Percentiles rank a stretch among this genome's conserved stretches.
These are phyloP conservation scores for Alternaria triticimaculans DNA, from an alignment of 2,329 filamentous ascomycete genomes.

Conservation along the genomic window DNA sequence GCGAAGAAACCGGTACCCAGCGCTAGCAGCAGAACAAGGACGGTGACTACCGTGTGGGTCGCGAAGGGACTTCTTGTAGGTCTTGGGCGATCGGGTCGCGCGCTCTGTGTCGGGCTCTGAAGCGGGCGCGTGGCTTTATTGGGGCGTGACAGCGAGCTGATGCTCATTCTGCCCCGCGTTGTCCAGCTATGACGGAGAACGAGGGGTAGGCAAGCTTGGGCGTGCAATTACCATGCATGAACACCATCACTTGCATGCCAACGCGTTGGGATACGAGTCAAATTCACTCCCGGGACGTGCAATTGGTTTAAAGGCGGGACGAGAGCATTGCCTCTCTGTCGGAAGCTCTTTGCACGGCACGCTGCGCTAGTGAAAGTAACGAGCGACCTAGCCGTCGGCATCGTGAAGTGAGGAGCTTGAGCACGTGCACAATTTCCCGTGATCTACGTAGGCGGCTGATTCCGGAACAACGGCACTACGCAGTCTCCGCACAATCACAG, in stretches of 20 bases:
- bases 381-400: slow-evolving; percentile 1
- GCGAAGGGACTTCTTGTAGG: slow-evolving; percentile 11
- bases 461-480: not conserved
- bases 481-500: not conserved
- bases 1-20: slow-evolving; percentile 45
- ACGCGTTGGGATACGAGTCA: slow-evolving; percentile 3
- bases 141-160: slow-evolving; percentile 13
- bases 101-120: slow-evolving; percentile 3
- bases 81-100: slow-evolving; percentile 1
- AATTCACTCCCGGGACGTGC: not conserved
- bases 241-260: slow-evolving; percentile 21
- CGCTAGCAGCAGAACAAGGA: slow-evolving; percentile 44
- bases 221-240: slow-evolving; percentile 21
- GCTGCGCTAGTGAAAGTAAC: slow-evolving; percentile 19
- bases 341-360: slow-evolving; percentile 3
- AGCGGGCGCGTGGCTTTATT: slow-evolving; percentile 20
- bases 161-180: slow-evolving; percentile 23
- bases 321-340: not conserved
- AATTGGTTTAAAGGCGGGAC: slow-evolving; percentile 13
- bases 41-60: slow-evolving; percentile 34
- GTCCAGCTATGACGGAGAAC: slow-evolving; percentile 27
- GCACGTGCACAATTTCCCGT: not conserved
- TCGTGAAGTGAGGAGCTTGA: slow-evolving; percentile 4
- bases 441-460: slow-evolving; percentile 31
- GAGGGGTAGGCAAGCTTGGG: slow-evolving; percentile 20